Evolutionary conservation across 352 stramenopile genomes (phyloP).

Genomic region (Globisporangium echinulatum): DNA sequence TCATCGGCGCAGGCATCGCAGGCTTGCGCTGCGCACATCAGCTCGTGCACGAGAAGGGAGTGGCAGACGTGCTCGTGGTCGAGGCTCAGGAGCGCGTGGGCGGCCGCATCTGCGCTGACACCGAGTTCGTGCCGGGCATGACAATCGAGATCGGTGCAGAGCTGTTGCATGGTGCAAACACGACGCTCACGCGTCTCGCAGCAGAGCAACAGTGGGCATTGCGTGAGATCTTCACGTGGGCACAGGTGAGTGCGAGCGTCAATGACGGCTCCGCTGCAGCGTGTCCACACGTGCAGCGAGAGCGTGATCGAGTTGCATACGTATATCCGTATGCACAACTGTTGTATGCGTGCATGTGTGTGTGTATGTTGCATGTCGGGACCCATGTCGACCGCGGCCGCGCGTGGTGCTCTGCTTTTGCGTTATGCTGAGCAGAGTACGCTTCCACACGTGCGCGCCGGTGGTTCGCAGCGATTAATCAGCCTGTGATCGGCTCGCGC

Average conservation of each 20-base stretch:
- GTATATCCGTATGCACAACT: background rate
- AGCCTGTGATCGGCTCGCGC: conserved; percentile 60
- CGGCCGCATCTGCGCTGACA: conserved; percentile 54
- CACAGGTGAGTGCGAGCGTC: conserved; percentile 46
- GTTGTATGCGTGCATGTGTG: conserved; percentile 6
- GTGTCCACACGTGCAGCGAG: background rate
- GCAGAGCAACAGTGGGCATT: conserved; percentile 57
- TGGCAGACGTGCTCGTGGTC: conserved; percentile 66
- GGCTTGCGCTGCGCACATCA: conserved; percentile 62
- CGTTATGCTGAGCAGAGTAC: background rate
- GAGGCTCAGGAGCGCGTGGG: conserved; percentile 60
- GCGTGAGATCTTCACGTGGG: conserved; percentile 83
- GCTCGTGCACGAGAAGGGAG: conserved; percentile 43
- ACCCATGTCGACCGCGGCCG: background rate
- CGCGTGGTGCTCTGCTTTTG: too few species aligned
- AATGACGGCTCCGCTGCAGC: background rate
- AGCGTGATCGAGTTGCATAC: background rate
- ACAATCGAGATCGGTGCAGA: conserved; percentile 70
- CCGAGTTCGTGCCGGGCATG: conserved; percentile 66
- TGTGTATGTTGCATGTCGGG: conserved; percentile 14
- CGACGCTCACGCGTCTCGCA: conserved; percentile 61
- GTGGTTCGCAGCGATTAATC: conserved; percentile 82
- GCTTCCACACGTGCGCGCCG: background rate
- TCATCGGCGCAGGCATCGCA: conserved; percentile 63
- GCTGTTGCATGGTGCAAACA: conserved; percentile 72